phyloP scores from a whole-genome alignment of 2,329 filamentous ascomycete genomes.

The Massarina eburnea region DNA sequence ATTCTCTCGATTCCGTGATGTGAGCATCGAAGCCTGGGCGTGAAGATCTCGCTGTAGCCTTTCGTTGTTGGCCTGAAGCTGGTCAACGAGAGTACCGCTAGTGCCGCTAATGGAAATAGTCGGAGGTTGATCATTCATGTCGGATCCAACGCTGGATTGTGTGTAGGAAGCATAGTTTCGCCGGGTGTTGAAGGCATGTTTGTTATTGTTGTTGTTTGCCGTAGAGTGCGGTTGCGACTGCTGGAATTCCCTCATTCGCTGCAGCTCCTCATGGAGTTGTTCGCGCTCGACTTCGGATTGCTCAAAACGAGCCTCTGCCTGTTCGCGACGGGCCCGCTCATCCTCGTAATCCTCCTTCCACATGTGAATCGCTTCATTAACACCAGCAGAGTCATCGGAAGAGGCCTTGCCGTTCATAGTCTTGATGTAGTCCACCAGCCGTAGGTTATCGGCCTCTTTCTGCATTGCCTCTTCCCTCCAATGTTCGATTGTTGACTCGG shows the following conservation, averaged over 20 bases:
- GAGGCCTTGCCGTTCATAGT: slow-evolving; percentile 54
- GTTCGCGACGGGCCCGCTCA: slow-evolving; percentile 84
- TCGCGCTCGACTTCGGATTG: slow-evolving; percentile 88
- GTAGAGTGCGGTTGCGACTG: slow-evolving; percentile 36
- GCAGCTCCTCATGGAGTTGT: slow-evolving; percentile 79
- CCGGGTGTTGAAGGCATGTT: slow-evolving; percentile 42
- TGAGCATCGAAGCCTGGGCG: slow-evolving; percentile 96
- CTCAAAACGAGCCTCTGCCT: slow-evolving; percentile 82
- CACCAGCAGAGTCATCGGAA: slow-evolving; percentile 40
- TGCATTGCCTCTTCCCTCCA: slow-evolving; percentile 75
- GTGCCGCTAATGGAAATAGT: slow-evolving; percentile 38
- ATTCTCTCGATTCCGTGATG: slow-evolving; percentile 91
- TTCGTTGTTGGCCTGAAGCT: slow-evolving; percentile 87
- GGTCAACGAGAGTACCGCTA: slow-evolving; percentile 76
- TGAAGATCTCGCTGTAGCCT: slow-evolving; percentile 89
- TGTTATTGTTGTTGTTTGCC: slow-evolving; percentile 40
- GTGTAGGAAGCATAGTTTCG: slow-evolving; percentile 43
- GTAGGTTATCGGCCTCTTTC: slow-evolving; percentile 82
- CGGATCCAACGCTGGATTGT: slow-evolving; percentile 44
- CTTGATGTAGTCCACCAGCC: slow-evolving; percentile 79
- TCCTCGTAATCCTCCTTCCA: slow-evolving; percentile 95
- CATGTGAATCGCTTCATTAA: slow-evolving; percentile 63
- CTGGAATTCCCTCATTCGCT: slow-evolving; percentile 61
- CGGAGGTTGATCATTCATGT: slow-evolving; percentile 38
- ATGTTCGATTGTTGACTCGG: slow-evolving; percentile 79